Percentiles rank a stretch among this genome's conserved stretches.
Evolutionary conservation across 2,329 filamentous ascomycete genomes (phyloP).

Genomic region (Delphinella strobiligena): DNA sequence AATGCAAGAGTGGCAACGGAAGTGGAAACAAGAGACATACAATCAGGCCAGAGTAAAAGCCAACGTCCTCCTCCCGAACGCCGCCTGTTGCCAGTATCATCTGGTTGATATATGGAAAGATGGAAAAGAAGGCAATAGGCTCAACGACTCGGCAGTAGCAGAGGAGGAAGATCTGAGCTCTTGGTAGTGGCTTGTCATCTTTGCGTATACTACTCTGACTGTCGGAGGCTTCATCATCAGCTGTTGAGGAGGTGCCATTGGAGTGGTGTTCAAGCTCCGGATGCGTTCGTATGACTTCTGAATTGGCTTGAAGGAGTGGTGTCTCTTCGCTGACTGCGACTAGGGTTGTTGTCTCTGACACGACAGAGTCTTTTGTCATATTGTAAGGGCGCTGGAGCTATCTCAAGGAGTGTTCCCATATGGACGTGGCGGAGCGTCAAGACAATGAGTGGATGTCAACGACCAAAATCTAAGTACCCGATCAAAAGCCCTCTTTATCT

Average conservation of each 20-base stretch:
- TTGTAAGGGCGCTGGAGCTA: too few relatives aligned
- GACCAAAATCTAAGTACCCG: too few relatives aligned
- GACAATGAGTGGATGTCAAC: too few relatives aligned
- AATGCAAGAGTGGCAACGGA: too few relatives aligned
- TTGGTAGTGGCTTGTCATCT: slow-evolving; percentile 41
- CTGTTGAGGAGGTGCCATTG: background rate
- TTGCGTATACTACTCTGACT: slow-evolving; percentile 9
- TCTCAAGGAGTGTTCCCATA: too few relatives aligned
- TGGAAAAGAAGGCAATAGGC: slow-evolving; percentile 71
- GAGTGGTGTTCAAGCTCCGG: background rate
- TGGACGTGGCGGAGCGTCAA: too few relatives aligned
- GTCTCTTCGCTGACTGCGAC: background rate
- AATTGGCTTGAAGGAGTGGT: background rate
- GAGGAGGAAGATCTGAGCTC: slow-evolving; percentile 55
- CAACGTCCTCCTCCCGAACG: slow-evolving; percentile 53
- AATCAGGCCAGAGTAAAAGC: slow-evolving; percentile 70
- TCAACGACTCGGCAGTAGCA: slow-evolving; percentile 64
- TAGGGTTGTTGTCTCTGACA: background rate
- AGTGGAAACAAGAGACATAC: background rate
- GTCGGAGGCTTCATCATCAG: background rate
- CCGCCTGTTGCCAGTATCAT: slow-evolving; percentile 60
- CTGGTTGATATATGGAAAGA: slow-evolving; percentile 68
- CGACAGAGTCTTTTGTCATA: background rate
- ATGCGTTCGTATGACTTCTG: background rate
- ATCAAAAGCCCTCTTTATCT: too few relatives aligned